phyloP scores from a whole-genome alignment of 495 filamentous ascomycete species.

The Evernia prunastri region DNA sequence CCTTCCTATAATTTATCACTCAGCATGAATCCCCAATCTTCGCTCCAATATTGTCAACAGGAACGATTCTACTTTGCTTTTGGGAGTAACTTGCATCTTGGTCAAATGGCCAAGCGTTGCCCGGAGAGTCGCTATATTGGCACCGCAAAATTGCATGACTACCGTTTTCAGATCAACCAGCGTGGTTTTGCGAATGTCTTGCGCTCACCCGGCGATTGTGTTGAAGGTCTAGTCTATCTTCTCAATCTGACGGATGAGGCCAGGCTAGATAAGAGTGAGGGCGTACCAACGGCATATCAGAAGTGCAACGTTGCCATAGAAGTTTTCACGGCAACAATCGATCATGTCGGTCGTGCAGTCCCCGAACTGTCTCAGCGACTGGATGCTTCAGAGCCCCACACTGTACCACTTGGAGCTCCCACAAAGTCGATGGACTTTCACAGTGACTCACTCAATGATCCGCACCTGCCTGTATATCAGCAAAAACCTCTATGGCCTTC shows the following conservation, averaged over 20 bases:
- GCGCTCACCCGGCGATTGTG: constrained; percentile 24
- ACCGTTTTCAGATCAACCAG: constrained; percentile 48
- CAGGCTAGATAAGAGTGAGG: constrained; percentile 47
- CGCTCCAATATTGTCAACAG: not conserved
- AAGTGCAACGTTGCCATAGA: not conserved
- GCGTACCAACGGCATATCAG: constrained; percentile 54
- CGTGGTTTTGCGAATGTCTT: constrained; percentile 55
- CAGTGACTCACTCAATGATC: not conserved
- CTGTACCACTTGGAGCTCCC: not conserved
- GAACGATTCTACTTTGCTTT: constrained; percentile 50
- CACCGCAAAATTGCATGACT: constrained; percentile 38
- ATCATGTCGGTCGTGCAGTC: constrained; percentile 6
- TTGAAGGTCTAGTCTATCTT: constrained; percentile 48
- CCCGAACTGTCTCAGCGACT: not conserved
- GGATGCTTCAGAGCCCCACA: not conserved
- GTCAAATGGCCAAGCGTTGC: constrained; percentile 51
- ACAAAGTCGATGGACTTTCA: not conserved
- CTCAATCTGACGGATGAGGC: constrained; percentile 39
- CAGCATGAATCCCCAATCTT: not conserved
- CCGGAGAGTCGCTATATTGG: constrained; percentile 43
- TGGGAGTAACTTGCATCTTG: constrained; percentile 49
- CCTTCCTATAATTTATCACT: not conserved
- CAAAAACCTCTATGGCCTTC: too few species aligned
- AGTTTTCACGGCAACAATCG: constrained; percentile 8
- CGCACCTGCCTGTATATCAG: too few species aligned